These are phyloP conservation scores for Lecanosticta acicola DNA, from an alignment of 2,329 filamentous ascomycete genomes.

Conservation along the genomic window DNA sequence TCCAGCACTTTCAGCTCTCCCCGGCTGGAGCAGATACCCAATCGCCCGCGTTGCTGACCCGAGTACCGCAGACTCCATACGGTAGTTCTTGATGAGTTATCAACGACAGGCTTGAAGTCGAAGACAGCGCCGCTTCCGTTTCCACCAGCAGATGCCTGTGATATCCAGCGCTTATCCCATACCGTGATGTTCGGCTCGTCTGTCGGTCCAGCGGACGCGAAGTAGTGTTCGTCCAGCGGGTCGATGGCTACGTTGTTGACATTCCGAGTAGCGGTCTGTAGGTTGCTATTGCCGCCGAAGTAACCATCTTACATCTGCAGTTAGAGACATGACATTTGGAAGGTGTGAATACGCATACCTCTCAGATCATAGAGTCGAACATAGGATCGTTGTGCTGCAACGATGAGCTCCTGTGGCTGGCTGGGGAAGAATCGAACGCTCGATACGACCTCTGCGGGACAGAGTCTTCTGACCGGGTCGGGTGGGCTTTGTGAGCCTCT, in stretches of 20 bases:
- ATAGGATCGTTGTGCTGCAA: conserved; percentile 68
- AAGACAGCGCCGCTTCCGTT: conserved; percentile 52
- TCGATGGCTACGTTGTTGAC: conserved; percentile 69
- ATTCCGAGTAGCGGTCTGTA: conserved; percentile 51
- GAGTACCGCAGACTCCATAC: conserved; percentile 61
- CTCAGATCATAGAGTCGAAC: conserved; percentile 73
- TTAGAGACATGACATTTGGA: background rate
- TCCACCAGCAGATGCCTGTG: conserved; percentile 41
- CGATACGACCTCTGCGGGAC: conserved; percentile 64
- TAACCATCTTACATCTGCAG: conserved; percentile 19
- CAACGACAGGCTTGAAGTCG: conserved; percentile 52
- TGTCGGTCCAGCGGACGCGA: conserved; percentile 67
- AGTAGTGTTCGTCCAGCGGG: conserved; percentile 75
- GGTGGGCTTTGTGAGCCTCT: conserved; percentile 48
- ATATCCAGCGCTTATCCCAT: conserved; percentile 63
- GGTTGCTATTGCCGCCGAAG: conserved; percentile 22
- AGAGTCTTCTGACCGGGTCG: conserved; percentile 53
- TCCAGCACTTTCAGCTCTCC: conserved; percentile 50
- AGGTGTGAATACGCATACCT: conserved; percentile 44
- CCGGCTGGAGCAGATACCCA: conserved; percentile 54
- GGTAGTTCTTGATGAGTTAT: conserved; percentile 43
- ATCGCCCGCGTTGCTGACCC: conserved; percentile 51
- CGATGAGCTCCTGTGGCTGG: conserved; percentile 67
- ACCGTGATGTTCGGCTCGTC: conserved; percentile 69
- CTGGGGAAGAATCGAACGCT: conserved; percentile 78